Percentiles rank a stretch among this genome's conserved stretches.
Evolutionary conservation across 139 green algal genomes (phyloP).

Genomic region (Micromonas pusilla): DNA sequence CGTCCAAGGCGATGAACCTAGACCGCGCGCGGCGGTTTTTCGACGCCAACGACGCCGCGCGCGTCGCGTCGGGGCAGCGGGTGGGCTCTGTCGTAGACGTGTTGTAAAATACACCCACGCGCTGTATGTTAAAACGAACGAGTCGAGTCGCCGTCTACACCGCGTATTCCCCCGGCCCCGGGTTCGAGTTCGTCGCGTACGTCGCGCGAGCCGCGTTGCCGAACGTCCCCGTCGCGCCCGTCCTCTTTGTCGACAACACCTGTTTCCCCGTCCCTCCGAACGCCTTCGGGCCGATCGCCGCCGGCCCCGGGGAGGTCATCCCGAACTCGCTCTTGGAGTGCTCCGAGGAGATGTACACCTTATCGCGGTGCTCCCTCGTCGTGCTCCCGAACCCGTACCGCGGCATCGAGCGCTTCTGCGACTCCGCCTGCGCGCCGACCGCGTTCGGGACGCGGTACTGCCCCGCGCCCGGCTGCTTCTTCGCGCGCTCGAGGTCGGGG

Average conservation of each 20-base stretch:
- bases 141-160: too few relatives aligned
- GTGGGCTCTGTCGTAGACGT: too few relatives aligned
- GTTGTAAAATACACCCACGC: too few relatives aligned
- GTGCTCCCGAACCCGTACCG: background rate
- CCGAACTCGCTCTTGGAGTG: background rate
- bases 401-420: background rate
- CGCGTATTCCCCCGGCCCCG: background rate
- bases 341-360: background rate
- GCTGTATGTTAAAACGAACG: too few relatives aligned
- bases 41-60: too few relatives aligned
- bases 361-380: background rate
- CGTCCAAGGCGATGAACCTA: too few relatives aligned
- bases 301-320: background rate
- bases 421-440: background rate
- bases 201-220: background rate
- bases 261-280: background rate
- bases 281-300: background rate
- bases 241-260: background rate
- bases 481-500: conserved; percentile 9
- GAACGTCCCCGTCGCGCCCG: background rate
- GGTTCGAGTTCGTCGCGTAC: background rate
- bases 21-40: too few relatives aligned
- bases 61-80: too few relatives aligned
- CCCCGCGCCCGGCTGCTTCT: conserved; percentile 13
- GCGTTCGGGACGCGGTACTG: conserved; percentile 7